Conservation (phyloP, 1,284 basidiomycete genomes). For the Apiotrichum sp. region DNA sequence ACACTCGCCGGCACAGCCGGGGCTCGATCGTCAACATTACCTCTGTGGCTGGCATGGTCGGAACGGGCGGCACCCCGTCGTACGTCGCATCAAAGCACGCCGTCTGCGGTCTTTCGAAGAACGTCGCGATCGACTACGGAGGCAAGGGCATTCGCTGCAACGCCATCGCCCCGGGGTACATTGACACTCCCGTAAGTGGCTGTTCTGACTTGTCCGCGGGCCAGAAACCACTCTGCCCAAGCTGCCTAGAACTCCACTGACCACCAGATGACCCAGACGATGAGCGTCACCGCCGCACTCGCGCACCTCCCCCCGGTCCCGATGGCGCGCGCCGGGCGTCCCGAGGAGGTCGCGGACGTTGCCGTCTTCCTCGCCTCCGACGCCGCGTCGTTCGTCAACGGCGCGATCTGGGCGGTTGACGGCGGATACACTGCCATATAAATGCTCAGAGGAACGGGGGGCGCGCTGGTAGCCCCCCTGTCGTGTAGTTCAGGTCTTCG, state of each 20-base stretch:
- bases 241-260: no score
- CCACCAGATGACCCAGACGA: conserved; percentile 23
- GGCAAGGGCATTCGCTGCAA: conserved; percentile 11
- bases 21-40: conserved; percentile 19
- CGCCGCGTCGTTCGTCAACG: conserved; percentile 30
- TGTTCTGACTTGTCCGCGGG: no score
- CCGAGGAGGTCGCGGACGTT: conserved; percentile 33
- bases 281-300: conserved; percentile 15
- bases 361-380: conserved; percentile 24
- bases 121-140: conserved; percentile 11
- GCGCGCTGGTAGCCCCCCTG: no score
- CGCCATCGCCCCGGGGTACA: conserved; percentile 14
- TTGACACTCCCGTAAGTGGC: conserved; percentile 10
- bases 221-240: no score
- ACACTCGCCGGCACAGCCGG: conserved; percentile 11
- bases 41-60: conserved; percentile 1
- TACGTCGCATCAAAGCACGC: conserved; percentile 20
- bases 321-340: conserved; percentile 23
- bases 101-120: conserved; percentile 12
- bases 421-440: neutral
- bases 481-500: no score
- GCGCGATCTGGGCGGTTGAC: conserved; percentile 12
- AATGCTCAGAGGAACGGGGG: no score
- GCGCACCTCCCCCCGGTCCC: conserved; percentile 18
- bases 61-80: neutral